phyloP scores from a whole-genome alignment of 129 eudicot genomes.

The Cynara cardunculus region DNA sequence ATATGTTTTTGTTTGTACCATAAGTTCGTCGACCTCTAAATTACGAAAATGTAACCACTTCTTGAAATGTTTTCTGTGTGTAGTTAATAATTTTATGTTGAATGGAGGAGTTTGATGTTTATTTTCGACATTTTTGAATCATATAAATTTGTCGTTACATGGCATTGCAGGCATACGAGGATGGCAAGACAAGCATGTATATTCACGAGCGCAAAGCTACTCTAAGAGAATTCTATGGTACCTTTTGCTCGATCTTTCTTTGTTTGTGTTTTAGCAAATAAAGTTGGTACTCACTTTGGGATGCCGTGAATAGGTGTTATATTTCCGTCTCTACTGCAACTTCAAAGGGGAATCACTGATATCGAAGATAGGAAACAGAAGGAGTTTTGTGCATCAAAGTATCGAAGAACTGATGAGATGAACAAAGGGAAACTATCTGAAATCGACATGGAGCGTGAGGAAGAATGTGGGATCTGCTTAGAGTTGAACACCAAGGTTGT shows the following conservation, averaged over 20 bases:
- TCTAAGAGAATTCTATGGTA: constrained; percentile 66
- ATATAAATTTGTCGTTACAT: neutral
- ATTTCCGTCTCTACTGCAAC: constrained; percentile 82
- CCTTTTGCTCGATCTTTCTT: constrained; percentile 6
- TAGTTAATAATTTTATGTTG: neutral
- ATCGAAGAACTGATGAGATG: constrained; percentile 43
- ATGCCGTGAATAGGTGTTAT: constrained; percentile 47
- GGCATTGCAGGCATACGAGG: constrained; percentile 62
- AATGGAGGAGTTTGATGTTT: neutral
- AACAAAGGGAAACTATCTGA: constrained; percentile 67
- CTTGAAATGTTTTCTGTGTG: neutral
- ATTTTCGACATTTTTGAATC: neutral
- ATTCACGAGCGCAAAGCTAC: constrained; percentile 76
- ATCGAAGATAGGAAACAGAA: constrained; percentile 74
- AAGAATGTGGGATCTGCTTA: constrained; percentile 88
- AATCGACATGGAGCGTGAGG: constrained; percentile 78
- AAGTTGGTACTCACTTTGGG: constrained; percentile 15
- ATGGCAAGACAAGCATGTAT: constrained; percentile 74
- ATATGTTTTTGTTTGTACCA: neutral
- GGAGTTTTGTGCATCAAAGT: constrained; percentile 62
- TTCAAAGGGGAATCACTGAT: constrained; percentile 73
- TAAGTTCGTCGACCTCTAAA: neutral
- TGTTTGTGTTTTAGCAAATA: neutral
- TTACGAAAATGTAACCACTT: neutral
- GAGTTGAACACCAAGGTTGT: constrained; percentile 69